Evolutionary conservation across 202 grass and related monocot species (phyloP).

Genomic region (Saccharum hybrid): DNA sequence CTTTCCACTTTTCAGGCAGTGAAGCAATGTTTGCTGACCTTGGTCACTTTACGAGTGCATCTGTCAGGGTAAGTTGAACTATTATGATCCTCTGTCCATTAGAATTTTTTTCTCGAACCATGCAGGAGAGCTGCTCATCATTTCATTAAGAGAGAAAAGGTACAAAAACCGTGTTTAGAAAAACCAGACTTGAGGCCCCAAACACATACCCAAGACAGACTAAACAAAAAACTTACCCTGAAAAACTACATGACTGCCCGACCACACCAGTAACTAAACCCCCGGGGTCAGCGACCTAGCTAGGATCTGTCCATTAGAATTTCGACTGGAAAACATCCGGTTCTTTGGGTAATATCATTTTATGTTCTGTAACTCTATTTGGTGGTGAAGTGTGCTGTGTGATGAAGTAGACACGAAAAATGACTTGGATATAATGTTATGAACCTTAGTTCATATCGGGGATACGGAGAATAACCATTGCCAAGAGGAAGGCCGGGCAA

Average conservation of each 20-base stretch:
- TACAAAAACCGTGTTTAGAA: neutral
- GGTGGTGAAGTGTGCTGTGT: slow-evolving; percentile 27
- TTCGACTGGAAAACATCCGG: slow-evolving; percentile 2
- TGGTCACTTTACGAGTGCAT: slow-evolving; percentile 85
- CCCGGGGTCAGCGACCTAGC: neutral
- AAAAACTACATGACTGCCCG: neutral
- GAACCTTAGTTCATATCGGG: too few relatives aligned
- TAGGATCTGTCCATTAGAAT: neutral
- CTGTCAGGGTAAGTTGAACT: slow-evolving; percentile 76
- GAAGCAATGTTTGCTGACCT: slow-evolving; percentile 99
- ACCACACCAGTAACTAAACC: neutral
- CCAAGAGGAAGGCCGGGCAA: too few relatives aligned
- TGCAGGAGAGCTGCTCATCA: neutral
- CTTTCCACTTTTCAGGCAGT: slow-evolving; percentile 63
- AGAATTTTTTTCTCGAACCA: neutral
- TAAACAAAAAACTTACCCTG: neutral
- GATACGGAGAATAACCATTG: too few relatives aligned
- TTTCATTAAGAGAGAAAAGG: neutral
- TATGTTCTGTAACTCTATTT: slow-evolving; percentile 33
- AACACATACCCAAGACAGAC: neutral
- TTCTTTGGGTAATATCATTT: slow-evolving; percentile 15
- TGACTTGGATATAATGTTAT: neutral
- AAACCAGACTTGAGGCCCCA: neutral
- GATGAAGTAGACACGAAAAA: neutral
- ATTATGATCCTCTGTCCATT: slow-evolving; percentile 30